Evolutionary conservation across 1,139 yeast species (phyloP).

Genomic region (Candida dubliniensis): DNA sequence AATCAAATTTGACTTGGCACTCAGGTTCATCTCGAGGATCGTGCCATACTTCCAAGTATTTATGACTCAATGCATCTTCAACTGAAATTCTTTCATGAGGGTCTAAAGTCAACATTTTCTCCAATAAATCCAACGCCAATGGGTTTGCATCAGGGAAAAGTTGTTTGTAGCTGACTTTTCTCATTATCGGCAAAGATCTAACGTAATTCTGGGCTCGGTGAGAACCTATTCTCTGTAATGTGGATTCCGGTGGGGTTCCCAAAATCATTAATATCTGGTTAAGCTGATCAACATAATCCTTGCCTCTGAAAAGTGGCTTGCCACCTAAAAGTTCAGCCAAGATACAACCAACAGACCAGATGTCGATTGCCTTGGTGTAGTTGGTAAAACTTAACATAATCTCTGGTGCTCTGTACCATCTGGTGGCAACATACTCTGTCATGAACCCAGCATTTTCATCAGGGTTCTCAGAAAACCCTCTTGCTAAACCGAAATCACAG

Average conservation of each 20-base stretch:
- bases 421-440: slow-evolving; percentile 96
- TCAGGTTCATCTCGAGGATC: slow-evolving; percentile 94
- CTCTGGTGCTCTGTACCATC: slow-evolving; percentile 99
- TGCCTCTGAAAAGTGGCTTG: slow-evolving; percentile 88
- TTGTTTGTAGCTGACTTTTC: slow-evolving; percentile 71
- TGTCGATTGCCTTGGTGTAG: slow-evolving; percentile 92
- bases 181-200: slow-evolving; percentile 78
- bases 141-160: slow-evolving; percentile 86
- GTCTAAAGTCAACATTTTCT: slow-evolving; percentile 81
- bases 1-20: slow-evolving; percentile 82
- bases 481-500: slow-evolving; percentile 94
- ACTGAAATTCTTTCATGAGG: slow-evolving; percentile 87
- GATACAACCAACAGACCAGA: slow-evolving; percentile 98
- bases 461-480: slow-evolving; percentile 87
- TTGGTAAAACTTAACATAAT: slow-evolving; percentile 92
- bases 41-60: slow-evolving; percentile 91
- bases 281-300: slow-evolving; percentile 93
- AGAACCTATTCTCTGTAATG: slow-evolving; percentile 81
- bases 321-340: slow-evolving; percentile 92
- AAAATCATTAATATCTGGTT: slow-evolving; percentile 81
- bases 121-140: slow-evolving; percentile 79
- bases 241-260: slow-evolving; percentile 89
- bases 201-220: slow-evolving; percentile 91
- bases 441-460: slow-evolving; percentile 86
- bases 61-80: slow-evolving; percentile 85